A percentile compares a stretch with the other conserved stretches of the same genome.
Evolutionary conservation across 2,329 filamentous ascomycete species (phyloP).

Genomic region (Blastomyces percursus): DNA sequence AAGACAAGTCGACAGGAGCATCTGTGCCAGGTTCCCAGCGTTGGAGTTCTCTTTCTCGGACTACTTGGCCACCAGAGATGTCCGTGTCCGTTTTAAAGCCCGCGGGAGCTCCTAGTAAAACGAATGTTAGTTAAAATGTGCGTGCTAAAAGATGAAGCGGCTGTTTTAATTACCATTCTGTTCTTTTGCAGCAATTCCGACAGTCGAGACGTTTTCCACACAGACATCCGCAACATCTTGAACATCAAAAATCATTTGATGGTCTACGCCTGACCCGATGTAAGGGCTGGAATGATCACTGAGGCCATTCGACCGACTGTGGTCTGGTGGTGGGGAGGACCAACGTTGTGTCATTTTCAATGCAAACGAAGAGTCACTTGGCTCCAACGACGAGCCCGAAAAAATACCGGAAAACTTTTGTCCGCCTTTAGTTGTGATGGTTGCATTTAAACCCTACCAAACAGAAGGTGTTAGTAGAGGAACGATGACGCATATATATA

Average conservation of each 20-base stretch:
- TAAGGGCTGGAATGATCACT: constrained; percentile 31
- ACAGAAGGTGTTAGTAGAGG: constrained; percentile 6
- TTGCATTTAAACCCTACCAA: constrained; percentile 44
- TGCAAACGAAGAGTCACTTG: constrained; percentile 43
- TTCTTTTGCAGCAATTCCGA: constrained; percentile 41
- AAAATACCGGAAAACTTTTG: constrained; percentile 53
- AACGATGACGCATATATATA: not conserved
- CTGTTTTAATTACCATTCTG: constrained; percentile 45
- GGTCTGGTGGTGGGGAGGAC: constrained; percentile 24
- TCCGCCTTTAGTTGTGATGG: constrained; percentile 48
- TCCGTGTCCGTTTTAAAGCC: constrained; percentile 79
- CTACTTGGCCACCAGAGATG: constrained; percentile 63
- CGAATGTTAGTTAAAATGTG: not conserved
- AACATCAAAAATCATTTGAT: constrained; percentile 50
- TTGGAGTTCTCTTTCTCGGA: constrained; percentile 65
- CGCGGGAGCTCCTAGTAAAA: constrained; percentile 47
- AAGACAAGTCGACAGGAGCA: constrained; percentile 52
- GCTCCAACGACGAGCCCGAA: constrained; percentile 44
- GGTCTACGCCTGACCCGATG: constrained; percentile 34
- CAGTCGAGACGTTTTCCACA: constrained; percentile 43
- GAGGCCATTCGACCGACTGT: constrained; percentile 32
- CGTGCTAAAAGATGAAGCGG: not conserved
- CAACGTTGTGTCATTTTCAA: constrained; percentile 55
- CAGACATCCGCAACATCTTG: constrained; percentile 49
- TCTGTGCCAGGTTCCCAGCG: constrained; percentile 66